Percentiles rank a stretch among this genome's conserved stretches.
These are phyloP conservation scores for Volvariella surrecta DNA, from an alignment of 1,284 basidiomycete species.

Conservation along the genomic window DNA sequence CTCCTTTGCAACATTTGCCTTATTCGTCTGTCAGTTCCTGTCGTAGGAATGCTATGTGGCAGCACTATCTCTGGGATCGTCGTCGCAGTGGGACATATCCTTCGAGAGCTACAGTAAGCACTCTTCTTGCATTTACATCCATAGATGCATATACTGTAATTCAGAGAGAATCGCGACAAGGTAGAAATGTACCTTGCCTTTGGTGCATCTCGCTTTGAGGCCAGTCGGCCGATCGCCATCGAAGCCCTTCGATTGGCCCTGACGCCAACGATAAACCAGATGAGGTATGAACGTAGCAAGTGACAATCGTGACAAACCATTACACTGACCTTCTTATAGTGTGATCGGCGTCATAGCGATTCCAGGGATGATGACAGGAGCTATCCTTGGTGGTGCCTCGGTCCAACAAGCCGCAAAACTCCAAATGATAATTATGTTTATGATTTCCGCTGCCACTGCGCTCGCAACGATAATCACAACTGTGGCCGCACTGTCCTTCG, in stretches of 20 bases:
- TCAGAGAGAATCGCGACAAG: conserved; percentile 79
- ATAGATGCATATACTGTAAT: too few relatives aligned
- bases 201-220: conserved; percentile 74
- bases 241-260: conserved; percentile 75
- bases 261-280: conserved; percentile 75
- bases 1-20: background rate
- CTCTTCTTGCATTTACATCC: too few relatives aligned
- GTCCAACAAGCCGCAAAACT: conserved; percentile 78
- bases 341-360: conserved; percentile 75
- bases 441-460: conserved; percentile 73
- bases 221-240: conserved; percentile 66
- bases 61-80: conserved; percentile 70
- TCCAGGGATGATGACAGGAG: conserved; percentile 85
- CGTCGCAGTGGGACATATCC: conserved; percentile 54
- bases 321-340: conserved; percentile 25
- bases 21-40: conserved; percentile 52
- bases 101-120: conserved; percentile 59
- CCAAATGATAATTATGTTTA: conserved; percentile 90
- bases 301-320: too few relatives aligned
- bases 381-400: conserved; percentile 76
- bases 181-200: conserved; percentile 80
- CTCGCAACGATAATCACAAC: conserved; percentile 61
- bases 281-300: too few relatives aligned
- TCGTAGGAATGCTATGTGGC: conserved; percentile 85
- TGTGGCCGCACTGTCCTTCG: conserved; percentile 46